Base-by-base conservation (phyloP, 805 yeast genomes). In the Zygosaccharomyces lentus region DNA sequence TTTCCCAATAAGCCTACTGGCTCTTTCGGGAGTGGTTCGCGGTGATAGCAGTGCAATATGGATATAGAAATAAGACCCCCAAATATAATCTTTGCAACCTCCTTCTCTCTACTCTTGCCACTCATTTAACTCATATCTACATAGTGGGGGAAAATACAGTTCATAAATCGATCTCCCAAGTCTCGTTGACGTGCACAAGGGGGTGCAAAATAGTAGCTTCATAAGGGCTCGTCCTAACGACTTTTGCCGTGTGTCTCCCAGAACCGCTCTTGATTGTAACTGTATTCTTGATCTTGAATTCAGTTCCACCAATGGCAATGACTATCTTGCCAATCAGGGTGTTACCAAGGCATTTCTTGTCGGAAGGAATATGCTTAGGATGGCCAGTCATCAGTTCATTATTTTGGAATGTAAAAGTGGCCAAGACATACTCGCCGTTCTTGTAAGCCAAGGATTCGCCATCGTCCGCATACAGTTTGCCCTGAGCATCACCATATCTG, bases 391-490 rank as follows among this genome's bases (percentile, higher is more conserved):
- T 47, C 6, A 46, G 44, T n/a, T 67, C 63, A 16, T 67, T 65
- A 9, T 63, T 55, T 4, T 37, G 30, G 13, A 72, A 69, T 2
- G 52, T 52, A 27, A 86, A 72, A 1, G 68, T 56, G 1, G 78
- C 58, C 36, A 68, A 62, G 2, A 79, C 44, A 56, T 51, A 82
- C 23, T 78, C 81, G 6, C 83, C 84, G 1, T 67, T 53, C 45
- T 62, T 50, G 59, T 80, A 80, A 36, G 71, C 76, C 54, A 75
- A 86, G 0, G 90, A 73, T 54, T 82, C 85, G 12, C 95, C 96
- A 64, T 90, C 98, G 62, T 90, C 98, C 30, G 84, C 65, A 62
- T 89, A 90, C 26, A 90, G 61, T 4, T 70, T 71, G 1, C 86
- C 85, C 0, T 64, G 63, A 0, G 90, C 88, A 6, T 56, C 52